Evolutionary conservation across 441 rosid genomes (phyloP), one percentile per base, ranked within the genome.

Genomic region (Syzygium malaccense): DNA sequence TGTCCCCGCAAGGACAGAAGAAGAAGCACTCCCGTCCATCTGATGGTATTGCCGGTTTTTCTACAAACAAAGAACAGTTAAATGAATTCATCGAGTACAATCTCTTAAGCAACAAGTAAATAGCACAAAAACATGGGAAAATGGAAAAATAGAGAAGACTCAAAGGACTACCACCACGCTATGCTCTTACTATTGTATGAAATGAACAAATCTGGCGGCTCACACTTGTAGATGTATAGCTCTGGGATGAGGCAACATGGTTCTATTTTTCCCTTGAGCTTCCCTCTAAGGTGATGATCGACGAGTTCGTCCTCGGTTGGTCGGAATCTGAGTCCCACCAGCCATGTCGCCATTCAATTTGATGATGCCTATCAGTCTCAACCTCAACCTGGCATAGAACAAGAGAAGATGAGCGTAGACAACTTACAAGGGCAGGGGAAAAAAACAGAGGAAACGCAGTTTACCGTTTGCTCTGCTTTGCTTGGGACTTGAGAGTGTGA

Each of bases 101-200:
- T 54, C 55, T 15, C 19, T 54, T 4, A 54, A 6, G 55, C 55
- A 54, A 54, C 55, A 54, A 54, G 18, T 6, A 54, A 54, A 54
- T 54, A 54, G 55, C 55, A 54, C 55, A 54, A 54, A 49, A 71
- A 71, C 51, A 20, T 5, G 83, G n/a, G n/a, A 37, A 37, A 71
- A 0, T 20, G 9, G 83, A 71, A 71, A 37, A 0, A 1, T 6
- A 11, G 51, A 75, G n/a, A 37, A 37, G 51, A 23, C 51, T 41
- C 48, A 0, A 41, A 12, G 83, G 3, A 0, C 51, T 6, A 75
- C 51, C 83, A 41, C 51, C 0, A 0, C n/a, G 2, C n/a, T 41
- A 0, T 3, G 83, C 48, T 6, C 28, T 75, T 75, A 75, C 83
- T 51, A 0, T 75, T 23, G 51, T 75, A 75, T 23, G 17, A 20